Evolutionary conservation across 306 rosid species (phyloP), one percentile per base, ranked within the genome.

Genomic region (Quercus alba): DNA sequence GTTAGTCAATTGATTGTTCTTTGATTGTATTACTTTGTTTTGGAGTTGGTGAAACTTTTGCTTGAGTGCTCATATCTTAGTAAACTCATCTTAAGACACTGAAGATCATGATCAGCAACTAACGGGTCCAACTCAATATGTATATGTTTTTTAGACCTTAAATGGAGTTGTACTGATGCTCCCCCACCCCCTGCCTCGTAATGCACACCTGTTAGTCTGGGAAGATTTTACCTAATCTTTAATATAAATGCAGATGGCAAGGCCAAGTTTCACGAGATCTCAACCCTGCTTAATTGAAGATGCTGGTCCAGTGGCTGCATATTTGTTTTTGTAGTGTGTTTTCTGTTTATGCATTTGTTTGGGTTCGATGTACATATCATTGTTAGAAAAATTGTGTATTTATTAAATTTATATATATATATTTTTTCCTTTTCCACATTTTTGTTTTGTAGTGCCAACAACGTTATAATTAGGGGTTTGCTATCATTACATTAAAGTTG

Each of bases 231-330:
- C 56, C 44, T 5, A 11, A 33, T 75, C 5, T 57, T 30, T 3
- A 68, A 70, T 75, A 56, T 66, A 15, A 35, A 62, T 58, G 82
- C 97, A 96, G 99, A 93, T 96, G 99, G 99, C 99, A 93, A 82
- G 98, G 99, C 68, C 98, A 89, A 88, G 90, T 83, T 76, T 90
- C 97, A 19, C 54, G 90, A 66, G 94, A 96, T 93, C 86, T 91
- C 75, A 90, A 84, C 81, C 89, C 88, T 75, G 76, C 96, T 73
- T 95, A 84, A 84, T 79, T 15, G 78, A 84, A 55, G 88, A 84
- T 82, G 75, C 35, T 62, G 19, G 38, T 54, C 23, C 69, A 15
- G 78, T 52, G 76, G 57, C 17, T 74, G 67, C 74, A 52, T 79
- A 61, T 78, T 79, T 78, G 77, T 83, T 85, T 83, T 70, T 63